Percentiles rank a stretch among this genome's conserved stretches.
phyloP scores from a whole-genome alignment of 2,329 filamentous ascomycete genomes.

The Byssoonygena ceratinophila region DNA sequence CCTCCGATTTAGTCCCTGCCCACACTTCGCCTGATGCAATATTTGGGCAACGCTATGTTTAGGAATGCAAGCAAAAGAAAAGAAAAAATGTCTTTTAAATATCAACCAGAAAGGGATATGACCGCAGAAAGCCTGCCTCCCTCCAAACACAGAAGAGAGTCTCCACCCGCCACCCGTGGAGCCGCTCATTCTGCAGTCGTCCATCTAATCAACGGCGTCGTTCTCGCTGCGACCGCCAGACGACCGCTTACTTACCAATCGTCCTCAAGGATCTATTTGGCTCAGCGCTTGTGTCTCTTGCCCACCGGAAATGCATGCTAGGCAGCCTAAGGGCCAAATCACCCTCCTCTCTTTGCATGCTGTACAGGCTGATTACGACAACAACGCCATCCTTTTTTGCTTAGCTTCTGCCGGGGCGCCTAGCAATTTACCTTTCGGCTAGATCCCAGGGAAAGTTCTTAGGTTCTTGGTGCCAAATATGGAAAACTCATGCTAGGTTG shows the following conservation, averaged over 20 bases:
- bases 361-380: neutral
- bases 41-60: neutral
- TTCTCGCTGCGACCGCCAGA: constrained; percentile 8
- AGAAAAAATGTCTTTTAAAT: neutral
- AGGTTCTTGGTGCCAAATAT: constrained; percentile 11
- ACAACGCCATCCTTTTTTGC: neutral
- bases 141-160: neutral
- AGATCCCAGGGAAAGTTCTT: neutral
- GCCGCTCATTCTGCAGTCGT: constrained; percentile 9
- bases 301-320: constrained; percentile 3
- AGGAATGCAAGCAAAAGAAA: neutral
- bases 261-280: neutral
- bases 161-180: constrained; percentile 2
- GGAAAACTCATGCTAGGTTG: constrained; percentile 9
- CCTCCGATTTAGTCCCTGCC: neutral
- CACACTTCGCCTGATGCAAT: neutral
- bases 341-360: constrained; percentile 1
- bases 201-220: constrained; percentile 7
- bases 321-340: constrained; percentile 3
- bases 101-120: neutral
- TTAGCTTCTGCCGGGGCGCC: constrained; percentile 7
- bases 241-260: constrained; percentile 10
- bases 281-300: constrained; percentile 8
- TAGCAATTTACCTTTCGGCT: constrained; percentile 3
- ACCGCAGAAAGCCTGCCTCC: neutral